Base-by-base conservation (phyloP, 345 rosid species). In the Melaleuca alternifolia region DNA sequence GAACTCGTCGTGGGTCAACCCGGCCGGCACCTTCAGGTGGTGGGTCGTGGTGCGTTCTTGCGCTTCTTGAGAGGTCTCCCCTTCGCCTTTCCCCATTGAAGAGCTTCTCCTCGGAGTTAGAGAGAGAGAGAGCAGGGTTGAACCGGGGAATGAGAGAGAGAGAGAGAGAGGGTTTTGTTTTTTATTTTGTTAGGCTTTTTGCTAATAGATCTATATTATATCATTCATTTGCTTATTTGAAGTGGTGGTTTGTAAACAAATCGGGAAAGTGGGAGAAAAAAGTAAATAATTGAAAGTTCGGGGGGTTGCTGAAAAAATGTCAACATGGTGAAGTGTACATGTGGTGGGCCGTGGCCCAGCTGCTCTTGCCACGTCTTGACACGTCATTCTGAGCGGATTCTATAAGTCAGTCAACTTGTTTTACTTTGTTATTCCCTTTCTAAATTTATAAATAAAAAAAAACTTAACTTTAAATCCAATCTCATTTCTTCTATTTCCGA, bases 1-100 rank as follows among this genome's bases (percentile, higher is more conserved):
- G 84, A 77, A 84, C 84, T 87, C 89, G 13, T 75, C 84, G 79
- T 5, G 53, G 18, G 84, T 37, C 41, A 87, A 30, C 14, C 89
- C 86, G 9, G 84, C 14, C 11, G 84, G 89, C 1, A 77, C 56
- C 76, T 61, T 28, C 84, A 26, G 48, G 81, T 28, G 86, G 77
- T 84, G 86, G 33, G 33, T 26, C 48, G 89, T 48, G 14, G 57
- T 48, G 86, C 12, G 54, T 54, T 86, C 71, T 6, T 48, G 65
- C 54, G 82, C 14, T 14, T 50, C 79, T 59, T 51, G 87, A 46
- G 87, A 86, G 48, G 81, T 71, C 81, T 71, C 81, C 7, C 84
- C 79, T 9, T 83, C 82, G 37, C 79, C 87, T 23, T 44, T 83
- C 88, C 30, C 85, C 88, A 86, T 86, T 82, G 71, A 51, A 65